Base-by-base conservation (phyloP, 805 yeast species). In the Tetrapisispora phaffii region DNA sequence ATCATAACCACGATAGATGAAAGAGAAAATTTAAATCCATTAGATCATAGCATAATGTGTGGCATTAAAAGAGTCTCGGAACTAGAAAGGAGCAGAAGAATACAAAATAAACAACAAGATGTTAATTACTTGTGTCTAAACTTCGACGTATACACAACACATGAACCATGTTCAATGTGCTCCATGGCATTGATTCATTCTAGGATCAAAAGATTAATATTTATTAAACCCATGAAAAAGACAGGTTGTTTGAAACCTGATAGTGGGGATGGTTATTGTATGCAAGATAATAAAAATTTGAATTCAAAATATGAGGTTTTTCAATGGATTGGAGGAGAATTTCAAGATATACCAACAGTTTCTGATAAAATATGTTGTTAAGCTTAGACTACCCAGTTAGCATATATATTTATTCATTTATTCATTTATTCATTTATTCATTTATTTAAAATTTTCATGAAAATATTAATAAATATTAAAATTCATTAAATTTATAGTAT, bases 81-180 rank as follows among this genome's bases (percentile, higher is more conserved):
- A 21, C 38, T 23, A 0, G 93, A 84, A 54, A 62, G 61, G 22
- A 41, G 55, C 13, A 63, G 73, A 40, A 65, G 82, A 36, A 16
- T 8, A 12, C 10, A 45, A 44, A n/a, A 34, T 37, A 19, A 41
- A 41, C 3, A 45, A 12, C 7, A 35, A 5, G 46, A 44, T 35
- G 49, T 42, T 37, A 53, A 55, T 26, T 93, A 93, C 57, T 70
- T 93, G 2, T 89, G 97, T 58, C 74, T 82, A 31, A 76, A 80
- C 44, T 73, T 79, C 51, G 80, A 85, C 49, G 87, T 93, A 0
- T 87, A 84, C 58, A 84, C 94, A 1, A 83, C 96, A 0, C 95
- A 88, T 59, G 98, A 93, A 62, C 98, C 98, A 0, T 93, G 98
- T 57, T 76, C 86, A 0, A 93, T 90, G 97, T 93, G 98, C 58